Evolutionary conservation across 352 stramenopile genomes (phyloP), one percentile per base, ranked within the genome.

Genomic region (Phytophthora constricta): DNA sequence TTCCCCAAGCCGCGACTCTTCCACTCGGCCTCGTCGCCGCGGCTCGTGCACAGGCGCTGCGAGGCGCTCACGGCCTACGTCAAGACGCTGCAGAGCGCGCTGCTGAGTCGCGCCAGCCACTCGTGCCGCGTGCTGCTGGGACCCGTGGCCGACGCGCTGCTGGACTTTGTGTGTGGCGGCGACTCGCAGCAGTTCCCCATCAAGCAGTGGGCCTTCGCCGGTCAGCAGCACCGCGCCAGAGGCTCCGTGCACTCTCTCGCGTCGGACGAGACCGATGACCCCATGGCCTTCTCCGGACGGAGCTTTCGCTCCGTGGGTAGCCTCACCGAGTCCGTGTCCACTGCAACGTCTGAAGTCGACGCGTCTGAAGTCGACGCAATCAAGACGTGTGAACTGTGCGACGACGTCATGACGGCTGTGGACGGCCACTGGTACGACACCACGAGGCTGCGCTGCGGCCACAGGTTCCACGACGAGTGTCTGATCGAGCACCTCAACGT

Each of bases 391-490:
- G 7, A 11, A 14, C 43, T 77, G 14, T 77, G 68, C 19, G 56
- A 67, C 19, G 33, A 58, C 27, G 34, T 19, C 7, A 65, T 72
- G 46, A 8, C 51, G 20, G 45, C 58, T 1, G 37, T 65, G 16
- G 43, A 48, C 47, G 60, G 26, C 3, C 54, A 48, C 17, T 64
- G 54, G 19, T 62, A 57, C 19, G 72, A 78, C 45, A 68, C 60
- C 3, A 76, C 69, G 16, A 60, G 27, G 16, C 45, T 87, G 39
- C 39, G 26, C 13, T 87, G 76, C 53, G 70, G 79, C 31, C 76
- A 87, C 25, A 47, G 65, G 5, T 87, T 85, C 68, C 79, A 87
- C 63, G 74, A 87, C 45, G 79, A 85, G 62, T 87, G 79, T 71
- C 66, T 80, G 45, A 49, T 87, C 22, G 46, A 43, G 20, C 53